A percentile compares a stretch with the other conserved stretches of the same genome.
Conservation (phyloP, 2,329 filamentous ascomycete genomes). For the Alternaria rosae region DNA sequence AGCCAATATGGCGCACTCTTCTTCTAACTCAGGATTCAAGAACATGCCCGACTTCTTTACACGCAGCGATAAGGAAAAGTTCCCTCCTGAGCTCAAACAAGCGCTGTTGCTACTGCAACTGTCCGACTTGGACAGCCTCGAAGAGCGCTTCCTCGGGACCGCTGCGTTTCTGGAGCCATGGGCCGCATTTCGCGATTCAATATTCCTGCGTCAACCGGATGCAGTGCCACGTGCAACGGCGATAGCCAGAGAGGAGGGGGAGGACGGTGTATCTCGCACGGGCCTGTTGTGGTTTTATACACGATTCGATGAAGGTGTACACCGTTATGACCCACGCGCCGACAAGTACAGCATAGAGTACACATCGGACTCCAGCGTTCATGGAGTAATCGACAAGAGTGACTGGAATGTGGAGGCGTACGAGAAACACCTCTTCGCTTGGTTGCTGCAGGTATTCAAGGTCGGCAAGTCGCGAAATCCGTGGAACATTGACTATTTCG, state of each 20-base stretch:
- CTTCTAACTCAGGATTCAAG: conserved; percentile 8
- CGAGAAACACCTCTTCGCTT: conserved; percentile 44
- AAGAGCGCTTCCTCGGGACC: conserved; percentile 37
- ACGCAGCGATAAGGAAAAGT: conserved; percentile 19
- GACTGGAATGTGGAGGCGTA: conserved; percentile 36
- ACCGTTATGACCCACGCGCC: conserved; percentile 36
- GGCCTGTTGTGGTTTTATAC: conserved; percentile 46
- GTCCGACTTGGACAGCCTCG: conserved; percentile 28
- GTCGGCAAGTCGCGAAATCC: conserved; percentile 42
- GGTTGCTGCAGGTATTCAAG: conserved; percentile 43
- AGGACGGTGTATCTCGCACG: conserved; percentile 23
- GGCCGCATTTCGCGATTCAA: conserved; percentile 39
- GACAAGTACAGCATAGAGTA: conserved; percentile 21
- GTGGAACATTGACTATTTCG: conserved; percentile 39
- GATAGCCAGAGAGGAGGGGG: not conserved
- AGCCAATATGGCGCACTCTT: conserved; percentile 11
- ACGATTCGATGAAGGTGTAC: conserved; percentile 35
- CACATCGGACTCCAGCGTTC: conserved; percentile 15
- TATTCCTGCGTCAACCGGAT: conserved; percentile 28
- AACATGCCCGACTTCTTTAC: conserved; percentile 25
- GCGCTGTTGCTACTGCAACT: conserved; percentile 38
- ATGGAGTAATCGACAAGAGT: conserved; percentile 36
- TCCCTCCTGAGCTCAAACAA: conserved; percentile 24
- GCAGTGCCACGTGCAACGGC: conserved; percentile 16
- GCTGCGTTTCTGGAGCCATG: conserved; percentile 44